Base-by-base conservation (phyloP, 2,329 filamentous ascomycete species). In the Colletotrichum melonis region DNA sequence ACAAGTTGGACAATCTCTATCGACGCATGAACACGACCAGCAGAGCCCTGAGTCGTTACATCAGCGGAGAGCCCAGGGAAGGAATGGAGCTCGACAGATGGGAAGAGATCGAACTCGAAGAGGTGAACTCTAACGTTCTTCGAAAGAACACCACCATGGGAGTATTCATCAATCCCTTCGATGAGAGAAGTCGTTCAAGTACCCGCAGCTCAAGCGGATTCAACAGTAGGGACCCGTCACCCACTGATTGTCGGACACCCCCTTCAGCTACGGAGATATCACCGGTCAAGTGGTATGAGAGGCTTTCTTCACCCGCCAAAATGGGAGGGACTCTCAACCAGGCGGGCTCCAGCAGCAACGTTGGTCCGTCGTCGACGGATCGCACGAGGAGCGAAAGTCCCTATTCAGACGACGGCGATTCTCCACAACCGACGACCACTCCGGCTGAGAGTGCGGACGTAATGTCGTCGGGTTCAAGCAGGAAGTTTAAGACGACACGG, bases 381-480 rank as follows among this genome's bases (percentile, higher is more conserved):
- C 1, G 19, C 4, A 4, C 42, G 0, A 22, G 42, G 19, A 49
- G 42, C 42, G 16, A 11, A n/a, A 49, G 19, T 22, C 42, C 42
- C n/a, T 49, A 49, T 3, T 3, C 19, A 19, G 42, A 49, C 16
- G 42, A 49, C 19, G 19, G 16, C n/a, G 8, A 49, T 49, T 19
- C 19, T 49, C 42, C 3, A 8, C 16, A n/a, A 49, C 8, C 0
- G 19, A 49, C 8, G 42, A 1, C 8, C 7, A 49, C n/a, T 49
- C 42, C 19, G 8, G 7, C 7, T 22, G 42, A 22, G 8, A 49
- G 42, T 19, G 42, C 5, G 19, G 19, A 49, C 4, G 1, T 0
- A 8, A 0, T 19, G 7, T 19, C 1, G 0, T 4, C 42, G 8
- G 7, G 1, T 22, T 2, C 42, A 1, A 5, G 16, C 4, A 11